Conservation (phyloP, 495 filamentous ascomycete species). For the Hypoxylon cercidicola region DNA sequence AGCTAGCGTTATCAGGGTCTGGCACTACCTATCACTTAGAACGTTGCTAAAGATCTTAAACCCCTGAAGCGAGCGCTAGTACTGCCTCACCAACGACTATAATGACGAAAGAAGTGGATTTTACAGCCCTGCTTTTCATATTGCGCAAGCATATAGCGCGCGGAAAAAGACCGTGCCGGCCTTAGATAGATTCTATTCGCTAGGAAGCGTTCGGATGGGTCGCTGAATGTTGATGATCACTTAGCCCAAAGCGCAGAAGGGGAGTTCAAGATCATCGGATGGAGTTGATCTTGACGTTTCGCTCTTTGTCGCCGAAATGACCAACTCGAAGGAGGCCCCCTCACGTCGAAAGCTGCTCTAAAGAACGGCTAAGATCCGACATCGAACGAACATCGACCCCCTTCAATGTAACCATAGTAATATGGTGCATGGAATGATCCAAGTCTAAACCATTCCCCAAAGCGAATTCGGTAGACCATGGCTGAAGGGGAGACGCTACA, state of each 20-base stretch:
- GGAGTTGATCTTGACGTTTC: background rate
- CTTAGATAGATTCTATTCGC: slow-evolving; percentile 10
- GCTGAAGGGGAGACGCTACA: slow-evolving; percentile 17
- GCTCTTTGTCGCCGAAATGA: background rate
- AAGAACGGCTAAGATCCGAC: background rate
- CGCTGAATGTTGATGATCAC: background rate
- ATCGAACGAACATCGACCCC: background rate
- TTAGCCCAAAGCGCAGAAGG: background rate
- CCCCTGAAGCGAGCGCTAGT: slow-evolving; percentile 13
- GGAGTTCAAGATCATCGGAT: background rate
- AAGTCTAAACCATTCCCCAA: background rate
- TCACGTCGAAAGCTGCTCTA: background rate
- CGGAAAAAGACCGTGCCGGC: slow-evolving; percentile 1
- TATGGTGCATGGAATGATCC: background rate
- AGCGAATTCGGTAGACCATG: slow-evolving; percentile 6
- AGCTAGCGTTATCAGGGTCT: slow-evolving; percentile 1
- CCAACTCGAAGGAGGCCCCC: background rate
- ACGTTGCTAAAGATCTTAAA: slow-evolving; percentile 5
- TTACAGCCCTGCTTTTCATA: slow-evolving; percentile 11
- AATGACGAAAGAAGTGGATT: slow-evolving; percentile 10
- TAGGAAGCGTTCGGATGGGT: background rate
- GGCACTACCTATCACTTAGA: background rate
- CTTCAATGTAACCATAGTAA: background rate
- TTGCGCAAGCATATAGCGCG: background rate
- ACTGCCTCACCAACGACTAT: slow-evolving; percentile 25